Evolutionary conservation across 2,329 filamentous ascomycete species (phyloP), one percentile per base, ranked within the genome.

Genomic region (Penicillium sp.): DNA sequence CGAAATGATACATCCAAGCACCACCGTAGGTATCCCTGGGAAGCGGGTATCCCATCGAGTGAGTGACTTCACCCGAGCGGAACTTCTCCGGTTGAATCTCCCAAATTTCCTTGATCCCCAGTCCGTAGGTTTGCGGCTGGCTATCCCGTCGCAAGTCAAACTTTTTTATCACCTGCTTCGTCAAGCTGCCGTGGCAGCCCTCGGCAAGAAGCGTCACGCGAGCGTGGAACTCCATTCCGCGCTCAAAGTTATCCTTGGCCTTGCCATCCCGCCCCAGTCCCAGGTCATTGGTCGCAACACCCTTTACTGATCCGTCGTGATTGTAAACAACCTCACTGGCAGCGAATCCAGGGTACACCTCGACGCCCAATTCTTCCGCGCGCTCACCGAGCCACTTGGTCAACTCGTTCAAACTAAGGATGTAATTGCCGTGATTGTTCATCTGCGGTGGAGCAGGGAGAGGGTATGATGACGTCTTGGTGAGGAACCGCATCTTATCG

Each of bases 1-100:
- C 94, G 73, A 97, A 99, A 74, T 99, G 94, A 69, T 99, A 99
- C 89, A 99, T 92, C 86, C 91, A 99, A n/a, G 89, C 91, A 60
- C 94, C 94, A 61, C 94, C 94, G 70, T 99, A 99, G 8, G 92
- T 94, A 69, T 97, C 88, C 63, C 81, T 84, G 15, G 90, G 84
- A 42, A 99, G 76, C 18, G 94, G 94, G 67, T 95, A 97, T 18
- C 94, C 94, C 86, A 99, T 85, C 4, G 90, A 89, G 76, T 99
- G 94, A 4, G 86, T 84, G 42, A 97, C 84, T 61, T 93, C 79
- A 48, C 94, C 94, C 67, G 88, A 88, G 56, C 87, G 81, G 75
- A 96, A 97, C 74, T 95, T 97, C 64, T 89, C 90, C 0, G 94
- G 91, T 64, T 91, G 84, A 29, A 99, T 82, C 74, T 99, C 94